phyloP scores from a whole-genome alignment of 75 land plant species.

The Cryptomeria japonica region DNA sequence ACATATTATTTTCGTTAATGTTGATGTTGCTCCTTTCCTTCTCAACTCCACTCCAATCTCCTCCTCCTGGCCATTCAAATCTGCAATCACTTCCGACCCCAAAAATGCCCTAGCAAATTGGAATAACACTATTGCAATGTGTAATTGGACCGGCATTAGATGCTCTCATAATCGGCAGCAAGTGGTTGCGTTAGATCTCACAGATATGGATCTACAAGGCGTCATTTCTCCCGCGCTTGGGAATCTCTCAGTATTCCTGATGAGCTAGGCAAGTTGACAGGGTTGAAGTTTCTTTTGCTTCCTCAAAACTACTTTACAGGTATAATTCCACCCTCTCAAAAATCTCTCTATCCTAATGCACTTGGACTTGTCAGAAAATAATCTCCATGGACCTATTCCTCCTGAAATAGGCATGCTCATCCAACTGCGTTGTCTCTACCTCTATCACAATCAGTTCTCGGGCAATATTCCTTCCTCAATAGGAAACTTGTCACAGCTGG shows the following conservation, averaged over 20 bases:
- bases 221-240: neutral
- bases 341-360: neutral
- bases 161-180: neutral
- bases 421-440: conserved; percentile 7
- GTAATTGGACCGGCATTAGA: no score
- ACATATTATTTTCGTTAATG: no score
- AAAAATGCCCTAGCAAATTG: no score
- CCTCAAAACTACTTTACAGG: conserved; percentile 18
- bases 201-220: neutral
- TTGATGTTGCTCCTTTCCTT: no score
- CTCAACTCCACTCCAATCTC: conserved; percentile 1
- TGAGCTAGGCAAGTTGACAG: conserved; percentile 14
- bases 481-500: neutral
- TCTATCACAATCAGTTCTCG: conserved; percentile 4
- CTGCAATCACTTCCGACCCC: no score
- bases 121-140: no score
- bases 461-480: neutral
- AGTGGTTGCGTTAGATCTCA: no score
- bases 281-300: conserved; percentile 2
- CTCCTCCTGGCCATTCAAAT: no score
- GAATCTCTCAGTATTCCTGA: conserved; percentile 16
- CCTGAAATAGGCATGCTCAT: conserved; percentile 19
- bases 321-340: conserved; percentile 13
- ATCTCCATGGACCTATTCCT: conserved; percentile 19
- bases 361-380: conserved; percentile 17